Conservation (phyloP, 2,329 filamentous ascomycete genomes). For the Colletotrichum sp. region DNA sequence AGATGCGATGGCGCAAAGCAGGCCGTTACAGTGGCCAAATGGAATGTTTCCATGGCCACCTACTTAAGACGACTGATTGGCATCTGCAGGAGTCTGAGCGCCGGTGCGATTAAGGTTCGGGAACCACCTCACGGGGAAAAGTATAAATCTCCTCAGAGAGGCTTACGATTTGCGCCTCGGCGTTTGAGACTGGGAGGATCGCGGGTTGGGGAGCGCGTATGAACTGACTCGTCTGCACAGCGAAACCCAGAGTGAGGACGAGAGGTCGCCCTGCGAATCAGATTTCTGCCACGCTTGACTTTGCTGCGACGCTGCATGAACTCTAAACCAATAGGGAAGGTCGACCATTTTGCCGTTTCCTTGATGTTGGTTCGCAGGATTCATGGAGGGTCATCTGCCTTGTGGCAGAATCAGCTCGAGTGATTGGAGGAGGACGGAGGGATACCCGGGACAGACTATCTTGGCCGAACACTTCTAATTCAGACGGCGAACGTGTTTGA, state of each 20-base stretch:
- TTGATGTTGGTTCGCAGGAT: neutral
- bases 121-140: neutral
- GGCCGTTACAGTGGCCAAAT: neutral
- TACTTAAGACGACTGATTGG: conserved; percentile 1
- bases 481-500: neutral
- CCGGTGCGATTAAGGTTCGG: neutral
- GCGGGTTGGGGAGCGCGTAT: neutral
- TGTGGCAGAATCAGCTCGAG: neutral
- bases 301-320: neutral
- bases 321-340: neutral
- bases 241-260: neutral
- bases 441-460: neutral
- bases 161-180: neutral
- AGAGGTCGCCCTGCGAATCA: neutral
- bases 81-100: neutral
- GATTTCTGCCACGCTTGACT: neutral
- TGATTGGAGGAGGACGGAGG: neutral
- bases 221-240: conserved; percentile 3
- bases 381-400: neutral
- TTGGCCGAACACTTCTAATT: neutral
- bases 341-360: neutral
- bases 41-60: neutral
- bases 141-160: neutral
- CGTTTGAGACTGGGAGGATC: neutral
- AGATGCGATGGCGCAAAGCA: neutral